These are phyloP conservation scores for Kwoniella heveanensis DNA, from an alignment of 768 basidiomycete genomes.

Conservation along the genomic window DNA sequence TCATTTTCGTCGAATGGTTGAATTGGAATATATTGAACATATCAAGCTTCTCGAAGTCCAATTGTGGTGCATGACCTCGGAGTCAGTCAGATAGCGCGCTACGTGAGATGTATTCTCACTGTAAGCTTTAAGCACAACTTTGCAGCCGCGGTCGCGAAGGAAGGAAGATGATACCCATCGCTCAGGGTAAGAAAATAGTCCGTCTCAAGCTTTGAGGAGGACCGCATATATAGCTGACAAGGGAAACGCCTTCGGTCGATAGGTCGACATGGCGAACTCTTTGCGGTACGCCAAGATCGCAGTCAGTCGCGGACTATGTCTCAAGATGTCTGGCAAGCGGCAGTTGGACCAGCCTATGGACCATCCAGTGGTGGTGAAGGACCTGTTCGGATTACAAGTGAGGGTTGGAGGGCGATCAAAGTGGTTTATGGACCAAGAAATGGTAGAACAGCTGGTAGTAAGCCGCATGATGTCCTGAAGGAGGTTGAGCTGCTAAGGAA, in stretches of 20 bases:
- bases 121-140: no score
- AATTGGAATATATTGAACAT: no score
- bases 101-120: no score
- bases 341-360: no score
- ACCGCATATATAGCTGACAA: no score
- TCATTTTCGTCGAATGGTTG: no score
- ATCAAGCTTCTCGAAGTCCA: no score
- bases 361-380: no score
- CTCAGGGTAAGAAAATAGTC: slow-evolving; percentile 6
- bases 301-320: no score
- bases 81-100: no score
- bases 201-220: not conserved
- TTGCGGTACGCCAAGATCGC: not conserved
- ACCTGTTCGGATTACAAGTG: not conserved
- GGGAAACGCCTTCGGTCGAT: not conserved
- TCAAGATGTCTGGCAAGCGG: no score
- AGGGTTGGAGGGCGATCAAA: slow-evolving; percentile 26
- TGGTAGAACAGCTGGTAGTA: slow-evolving; percentile 10
- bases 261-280: slow-evolving; percentile 19
- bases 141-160: not conserved
- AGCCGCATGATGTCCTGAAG: slow-evolving; percentile 32
- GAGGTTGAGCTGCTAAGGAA: slow-evolving; percentile 26
- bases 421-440: slow-evolving; percentile 22
- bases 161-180: slow-evolving; percentile 6
- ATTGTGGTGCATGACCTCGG: no score